phyloP scores from a whole-genome alignment of 108 stramenopile genomes.

The Bacterosira constricta region DNA sequence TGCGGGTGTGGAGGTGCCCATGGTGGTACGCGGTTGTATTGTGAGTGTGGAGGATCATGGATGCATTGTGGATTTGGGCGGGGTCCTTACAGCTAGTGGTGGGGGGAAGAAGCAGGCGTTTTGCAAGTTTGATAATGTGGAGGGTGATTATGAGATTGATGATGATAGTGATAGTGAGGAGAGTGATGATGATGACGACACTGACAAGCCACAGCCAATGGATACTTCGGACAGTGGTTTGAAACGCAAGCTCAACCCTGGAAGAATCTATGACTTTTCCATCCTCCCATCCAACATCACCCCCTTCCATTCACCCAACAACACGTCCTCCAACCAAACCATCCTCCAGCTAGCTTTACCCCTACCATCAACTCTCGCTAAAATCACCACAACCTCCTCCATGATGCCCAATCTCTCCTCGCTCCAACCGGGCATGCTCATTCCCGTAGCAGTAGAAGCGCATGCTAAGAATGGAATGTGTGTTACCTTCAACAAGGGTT shows the following conservation, averaged over 20 bases:
- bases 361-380: neutral
- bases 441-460: slow-evolving; percentile 67
- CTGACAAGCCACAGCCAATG: neutral
- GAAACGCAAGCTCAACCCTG: slow-evolving; percentile 46
- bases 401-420: slow-evolving; percentile 47
- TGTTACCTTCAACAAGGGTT: slow-evolving; percentile 67
- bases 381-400: slow-evolving; percentile 26
- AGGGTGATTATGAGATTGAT: slow-evolving; percentile 48
- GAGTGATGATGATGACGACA: slow-evolving; percentile 40
- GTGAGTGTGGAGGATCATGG: slow-evolving; percentile 81
- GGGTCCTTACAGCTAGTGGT: neutral
- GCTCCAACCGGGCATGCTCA: slow-evolving; percentile 71
- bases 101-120: slow-evolving; percentile 60
- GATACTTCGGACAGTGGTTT: neutral
- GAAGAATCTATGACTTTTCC: slow-evolving; percentile 58
- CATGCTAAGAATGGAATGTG: slow-evolving; percentile 83
- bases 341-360: neutral
- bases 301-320: slow-evolving; percentile 10
- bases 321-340: neutral
- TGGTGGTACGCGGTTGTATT: slow-evolving; percentile 64
- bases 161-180: slow-evolving; percentile 39
- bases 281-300: slow-evolving; percentile 34
- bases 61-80: slow-evolving; percentile 71
- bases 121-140: slow-evolving; percentile 68
- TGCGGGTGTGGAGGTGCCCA: neutral